phyloP scores from a whole-genome alignment of 345 rosid genomes.

The Populus ilicifolia region DNA sequence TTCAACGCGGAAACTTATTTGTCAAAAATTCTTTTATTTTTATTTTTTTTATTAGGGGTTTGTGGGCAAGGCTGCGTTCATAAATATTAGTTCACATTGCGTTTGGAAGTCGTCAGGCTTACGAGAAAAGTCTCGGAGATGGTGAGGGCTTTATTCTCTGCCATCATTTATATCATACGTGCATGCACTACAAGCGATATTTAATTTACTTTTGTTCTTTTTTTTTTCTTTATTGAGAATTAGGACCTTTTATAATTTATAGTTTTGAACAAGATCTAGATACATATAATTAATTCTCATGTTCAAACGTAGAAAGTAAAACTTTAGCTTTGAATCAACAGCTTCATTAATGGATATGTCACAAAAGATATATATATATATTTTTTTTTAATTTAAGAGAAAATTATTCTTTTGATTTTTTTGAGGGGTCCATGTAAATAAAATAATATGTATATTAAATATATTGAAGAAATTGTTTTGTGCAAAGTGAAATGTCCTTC shows the following conservation, averaged over 20 bases:
- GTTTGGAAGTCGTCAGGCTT: slow-evolving; percentile 58
- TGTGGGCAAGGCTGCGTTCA: neutral
- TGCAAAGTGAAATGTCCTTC: too few species aligned
- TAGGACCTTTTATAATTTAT: neutral
- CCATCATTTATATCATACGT: slow-evolving; percentile 31
- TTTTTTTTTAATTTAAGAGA: too few species aligned
- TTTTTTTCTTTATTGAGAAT: neutral
- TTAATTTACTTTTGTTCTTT: neutral
- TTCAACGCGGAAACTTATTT: slow-evolving; percentile 78
- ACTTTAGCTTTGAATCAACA: too few species aligned
- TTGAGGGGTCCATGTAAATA: too few species aligned
- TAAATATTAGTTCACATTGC: slow-evolving; percentile 42
- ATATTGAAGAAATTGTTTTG: too few species aligned
- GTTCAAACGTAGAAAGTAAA: too few species aligned
- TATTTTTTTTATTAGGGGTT: neutral
- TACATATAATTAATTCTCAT: too few species aligned
- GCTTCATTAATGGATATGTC: too few species aligned
- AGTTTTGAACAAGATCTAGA: neutral
- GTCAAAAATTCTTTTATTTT: slow-evolving; percentile 9
- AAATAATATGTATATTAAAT: too few species aligned
- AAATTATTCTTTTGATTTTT: too few species aligned
- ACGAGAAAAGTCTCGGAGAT: slow-evolving; percentile 30
- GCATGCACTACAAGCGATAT: slow-evolving; percentile 30
- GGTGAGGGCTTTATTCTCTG: slow-evolving; percentile 34
- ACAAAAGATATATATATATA: too few species aligned